These are phyloP conservation scores for Yarrowia osloensis DNA, from an alignment of 805 yeast genomes.

Conservation along the genomic window DNA sequence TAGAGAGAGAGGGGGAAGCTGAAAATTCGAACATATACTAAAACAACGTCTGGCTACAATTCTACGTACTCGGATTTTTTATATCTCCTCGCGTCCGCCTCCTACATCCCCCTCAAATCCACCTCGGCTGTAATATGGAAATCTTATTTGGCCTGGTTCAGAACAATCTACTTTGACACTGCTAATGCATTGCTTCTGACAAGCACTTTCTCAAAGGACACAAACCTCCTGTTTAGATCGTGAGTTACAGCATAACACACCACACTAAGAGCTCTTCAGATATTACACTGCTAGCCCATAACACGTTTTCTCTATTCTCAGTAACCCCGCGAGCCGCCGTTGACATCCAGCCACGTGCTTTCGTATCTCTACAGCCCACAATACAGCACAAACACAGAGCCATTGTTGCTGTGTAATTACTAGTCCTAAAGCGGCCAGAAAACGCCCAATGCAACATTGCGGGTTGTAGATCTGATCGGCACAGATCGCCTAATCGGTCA, in stretches of 20 bases:
- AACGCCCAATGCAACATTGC: not conserved
- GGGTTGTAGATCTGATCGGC: not conserved
- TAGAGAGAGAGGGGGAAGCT: not conserved
- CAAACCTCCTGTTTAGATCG: too few relatives aligned
- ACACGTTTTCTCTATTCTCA: not conserved
- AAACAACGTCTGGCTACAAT: not conserved
- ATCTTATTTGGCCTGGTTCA: conserved; percentile 6
- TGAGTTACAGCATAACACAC: too few relatives aligned
- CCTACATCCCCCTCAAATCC: not conserved
- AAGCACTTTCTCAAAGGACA: too few relatives aligned
- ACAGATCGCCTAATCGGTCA: not conserved
- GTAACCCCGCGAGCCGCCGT: not conserved
- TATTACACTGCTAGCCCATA: not conserved
- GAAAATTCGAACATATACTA: not conserved
- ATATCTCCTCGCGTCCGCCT: not conserved
- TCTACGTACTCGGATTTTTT: not conserved
- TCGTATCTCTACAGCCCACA: not conserved
- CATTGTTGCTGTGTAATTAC: not conserved
- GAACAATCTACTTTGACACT: too few relatives aligned
- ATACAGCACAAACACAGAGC: not conserved
- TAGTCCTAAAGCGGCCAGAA: not conserved
- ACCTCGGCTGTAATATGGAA: conserved; percentile 16
- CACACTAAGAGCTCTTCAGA: too few relatives aligned
- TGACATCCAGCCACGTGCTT: not conserved
- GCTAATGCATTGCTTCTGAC: too few relatives aligned